Base-by-base conservation (phyloP, 2,329 filamentous ascomycete species). In the Scortechinia acanthostroma region DNA sequence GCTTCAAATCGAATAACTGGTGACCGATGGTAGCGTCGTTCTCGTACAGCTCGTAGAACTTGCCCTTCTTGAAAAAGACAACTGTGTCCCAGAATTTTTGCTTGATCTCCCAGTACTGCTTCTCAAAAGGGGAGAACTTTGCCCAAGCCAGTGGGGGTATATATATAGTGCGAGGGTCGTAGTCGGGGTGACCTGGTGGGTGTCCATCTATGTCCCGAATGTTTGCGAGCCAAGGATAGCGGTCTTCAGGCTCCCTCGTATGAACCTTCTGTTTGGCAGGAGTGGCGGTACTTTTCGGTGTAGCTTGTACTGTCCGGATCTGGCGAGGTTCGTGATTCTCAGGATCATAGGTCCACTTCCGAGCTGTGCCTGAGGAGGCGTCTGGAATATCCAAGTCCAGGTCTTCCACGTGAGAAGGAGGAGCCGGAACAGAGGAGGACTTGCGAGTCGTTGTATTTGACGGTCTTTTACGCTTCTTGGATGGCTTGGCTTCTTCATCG, bases 51-150 rank as follows among this genome's bases (percentile, higher is more conserved):
- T 98, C 93, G 59, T 96, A 98, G 64, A 98, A 98, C 57, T 98
- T 98, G 57, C 93, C 93, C 71, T 98, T 98, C 66, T 97, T 98
- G 81, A 98, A 98, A 66, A 98, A 98, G 15, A 98, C 91, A 42
- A 98, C 85, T 0, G 91, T 96, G 52, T 96, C 90, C 87, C 88
- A 97, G 52, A 94, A 88, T 55, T 96, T 96, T 62, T 91, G 87
- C 68, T 98, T 98, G 63, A 98, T 97, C 57, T 95, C 89, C 93
- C 93, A 98, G 62, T 98, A 98, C 60, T 98, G 93, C 62, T 90
- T 94, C 65, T 98, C 93, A 52, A 98, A 98, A 0, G 91, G 79
- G 0, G 91, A 94, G 59, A 98, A 96, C 21, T 86, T 83, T 22
- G 68, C 67, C 82, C 84, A 95, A 0, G 89, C 88, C 23, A 72